Evolutionary conservation across 225 moss, liverwort and hornwort genomes (phyloP).

Genomic region (Anthoceros angustus): DNA sequence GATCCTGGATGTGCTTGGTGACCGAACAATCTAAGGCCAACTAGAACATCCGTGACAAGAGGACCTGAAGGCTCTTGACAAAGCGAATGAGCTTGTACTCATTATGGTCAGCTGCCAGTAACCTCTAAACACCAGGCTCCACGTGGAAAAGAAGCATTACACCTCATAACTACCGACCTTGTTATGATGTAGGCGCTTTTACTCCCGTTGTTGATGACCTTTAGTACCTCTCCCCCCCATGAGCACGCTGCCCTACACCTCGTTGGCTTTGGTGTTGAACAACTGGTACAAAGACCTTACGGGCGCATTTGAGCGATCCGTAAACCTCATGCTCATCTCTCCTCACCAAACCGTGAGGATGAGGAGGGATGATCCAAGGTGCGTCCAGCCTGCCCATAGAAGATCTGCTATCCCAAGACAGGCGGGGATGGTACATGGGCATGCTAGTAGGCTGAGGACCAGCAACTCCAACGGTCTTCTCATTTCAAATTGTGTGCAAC

Average conservation of each 20-base stretch:
- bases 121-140: no score
- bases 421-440: slow-evolving; percentile 93
- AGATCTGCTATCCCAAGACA: slow-evolving; percentile 84
- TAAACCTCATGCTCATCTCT: slow-evolving; percentile 69
- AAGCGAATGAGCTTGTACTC: no score
- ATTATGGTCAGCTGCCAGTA: no score
- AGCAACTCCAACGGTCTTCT: slow-evolving; percentile 62
- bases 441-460: slow-evolving; percentile 72
- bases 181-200: slow-evolving; percentile 32
- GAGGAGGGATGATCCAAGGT: slow-evolving; percentile 71
- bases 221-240: slow-evolving; percentile 65
- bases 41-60: no score
- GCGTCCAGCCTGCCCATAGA: slow-evolving; percentile 78
- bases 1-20: no score
- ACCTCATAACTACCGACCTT: no score
- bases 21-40: no score
- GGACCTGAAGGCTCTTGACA: no score
- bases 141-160: no score
- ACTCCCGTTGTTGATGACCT: slow-evolving; percentile 63
- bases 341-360: slow-evolving; percentile 76
- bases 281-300: slow-evolving; percentile 55
- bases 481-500: slow-evolving; percentile 94
- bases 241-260: slow-evolving; percentile 70
- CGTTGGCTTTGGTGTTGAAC: slow-evolving; percentile 74
- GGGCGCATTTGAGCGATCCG: slow-evolving; percentile 66